phyloP scores from a whole-genome alignment of 2,329 filamentous ascomycete species.

The Immersiporthe knoxdaviesiana region DNA sequence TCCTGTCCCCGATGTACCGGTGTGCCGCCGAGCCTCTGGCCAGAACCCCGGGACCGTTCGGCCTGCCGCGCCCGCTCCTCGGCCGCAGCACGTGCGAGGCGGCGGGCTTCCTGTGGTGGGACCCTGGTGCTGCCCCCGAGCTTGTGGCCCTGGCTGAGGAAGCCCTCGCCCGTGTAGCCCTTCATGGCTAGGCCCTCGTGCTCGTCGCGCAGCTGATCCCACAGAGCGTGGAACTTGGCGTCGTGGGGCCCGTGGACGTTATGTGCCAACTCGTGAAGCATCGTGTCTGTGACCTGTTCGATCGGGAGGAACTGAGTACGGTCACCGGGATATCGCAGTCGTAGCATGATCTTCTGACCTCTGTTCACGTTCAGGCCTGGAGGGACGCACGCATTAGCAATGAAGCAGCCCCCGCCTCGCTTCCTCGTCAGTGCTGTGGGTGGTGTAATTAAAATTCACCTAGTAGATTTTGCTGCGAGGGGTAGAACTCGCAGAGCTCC shows the following conservation, averaged over 20 bases:
- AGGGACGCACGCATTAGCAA: not conserved
- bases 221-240: slow-evolving; percentile 78
- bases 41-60: slow-evolving; percentile 55
- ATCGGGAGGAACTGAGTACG: slow-evolving; percentile 76
- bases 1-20: slow-evolving; percentile 59
- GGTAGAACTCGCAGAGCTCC: slow-evolving; percentile 83
- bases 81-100: slow-evolving; percentile 73
- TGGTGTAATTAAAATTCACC: slow-evolving; percentile 52
- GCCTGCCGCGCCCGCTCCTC: slow-evolving; percentile 66
- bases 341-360: slow-evolving; percentile 79
- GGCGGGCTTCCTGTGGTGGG: slow-evolving; percentile 73
- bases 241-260: slow-evolving; percentile 85
- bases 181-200: slow-evolving; percentile 75
- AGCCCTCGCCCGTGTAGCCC: slow-evolving; percentile 90
- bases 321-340: slow-evolving; percentile 77
- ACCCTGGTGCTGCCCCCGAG: slow-evolving; percentile 69
- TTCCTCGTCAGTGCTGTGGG: too few relatives aligned
- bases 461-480: slow-evolving; percentile 71
- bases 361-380: slow-evolving; percentile 75
- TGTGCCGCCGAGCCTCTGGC: slow-evolving; percentile 72
- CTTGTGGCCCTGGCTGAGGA: slow-evolving; percentile 73
- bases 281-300: slow-evolving; percentile 83
- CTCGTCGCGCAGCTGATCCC: slow-evolving; percentile 88
- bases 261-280: slow-evolving; percentile 94
- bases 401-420: not conserved